Evolutionary conservation across 208 protist species (phyloP).

Genomic region (Acanthamoeba sp.): DNA sequence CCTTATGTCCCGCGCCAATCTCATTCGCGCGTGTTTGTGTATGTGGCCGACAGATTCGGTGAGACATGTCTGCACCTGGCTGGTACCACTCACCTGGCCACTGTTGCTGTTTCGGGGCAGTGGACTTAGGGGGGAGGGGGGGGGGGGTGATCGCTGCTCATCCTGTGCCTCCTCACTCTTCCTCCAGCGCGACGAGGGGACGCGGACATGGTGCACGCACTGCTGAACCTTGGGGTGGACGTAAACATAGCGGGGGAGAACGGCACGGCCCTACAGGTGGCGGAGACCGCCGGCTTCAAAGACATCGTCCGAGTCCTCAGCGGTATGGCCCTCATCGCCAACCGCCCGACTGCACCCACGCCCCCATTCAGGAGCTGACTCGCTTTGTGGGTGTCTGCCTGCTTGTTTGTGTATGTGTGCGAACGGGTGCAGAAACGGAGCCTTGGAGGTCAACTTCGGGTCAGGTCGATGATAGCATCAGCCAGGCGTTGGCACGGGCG

Average conservation of each 20-base stretch:
- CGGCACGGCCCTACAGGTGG: conserved; percentile 15
- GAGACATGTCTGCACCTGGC: conserved; percentile 31
- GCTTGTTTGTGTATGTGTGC: neutral
- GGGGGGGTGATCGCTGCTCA: too few relatives aligned
- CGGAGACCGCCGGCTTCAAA: neutral
- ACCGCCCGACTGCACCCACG: too few relatives aligned
- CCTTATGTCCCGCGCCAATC: too few relatives aligned
- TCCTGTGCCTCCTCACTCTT: neutral
- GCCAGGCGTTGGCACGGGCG: neutral
- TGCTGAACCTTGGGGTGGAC: neutral
- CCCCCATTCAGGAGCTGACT: too few relatives aligned
- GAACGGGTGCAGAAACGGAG: neutral
- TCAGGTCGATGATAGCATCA: neutral
- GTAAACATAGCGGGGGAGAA: neutral
- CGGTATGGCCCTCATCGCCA: neutral
- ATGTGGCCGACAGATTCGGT: neutral
- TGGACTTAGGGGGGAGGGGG: neutral
- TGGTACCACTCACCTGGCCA: neutral
- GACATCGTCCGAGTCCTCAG: neutral
- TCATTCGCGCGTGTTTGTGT: too few relatives aligned
- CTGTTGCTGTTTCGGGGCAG: neutral
- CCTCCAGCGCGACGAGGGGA: neutral
- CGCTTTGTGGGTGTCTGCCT: too few relatives aligned
- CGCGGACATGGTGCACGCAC: neutral
- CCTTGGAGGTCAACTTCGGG: neutral